Base-by-base conservation (phyloP, 2,329 filamentous ascomycete species). In the Hymenoscyphus infarciens region DNA sequence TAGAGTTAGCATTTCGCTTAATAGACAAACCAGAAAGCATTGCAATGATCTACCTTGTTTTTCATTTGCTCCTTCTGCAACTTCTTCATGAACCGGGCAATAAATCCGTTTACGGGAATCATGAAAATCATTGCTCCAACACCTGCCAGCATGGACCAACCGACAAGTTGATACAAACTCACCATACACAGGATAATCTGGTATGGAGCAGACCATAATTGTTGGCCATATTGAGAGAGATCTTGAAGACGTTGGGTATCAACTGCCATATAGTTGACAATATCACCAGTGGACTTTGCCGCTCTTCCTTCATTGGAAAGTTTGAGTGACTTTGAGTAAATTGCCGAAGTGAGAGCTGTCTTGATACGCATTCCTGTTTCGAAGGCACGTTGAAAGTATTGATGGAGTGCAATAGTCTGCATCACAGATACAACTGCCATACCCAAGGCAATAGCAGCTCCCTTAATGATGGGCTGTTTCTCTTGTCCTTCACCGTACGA, bases 201-300 rank as follows among this genome's bases (percentile, higher is more conserved):
- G 77, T 98, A 96, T 2, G 95, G 95, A 2, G 96, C 94, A 53
- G 93, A 97, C 92, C 95, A 97, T 11, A 96, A 80, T 75, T 98
- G 94, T 74, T 96, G 93, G 19, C 91, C 92, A 74, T 95, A 99
- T 73, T 99, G 96, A 1, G 94, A 92, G 62, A 99, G 80, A 77
- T 99, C 95, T 72, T 97, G 91, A 19, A 99, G 83, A 68, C 96
- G 89, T 77, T 99, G 95, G 15, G 94, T 94, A 74, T 99, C 95
- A 10, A 99, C 94, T 55, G 96, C 95, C 94, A 99, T 99, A 77
- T 97, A 95, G 74, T 99, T 99, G 75, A 99, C 95, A 72, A 99
- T 98, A 72, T 99, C 96, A 62, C 95, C 95, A 0, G 95, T 99
- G 0, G 91, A 91, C 78, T 98, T 97, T 54, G 87, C 78, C 1